phyloP scores from a whole-genome alignment of 2,329 filamentous ascomycete genomes.

The Cordyceps pruinosa region DNA sequence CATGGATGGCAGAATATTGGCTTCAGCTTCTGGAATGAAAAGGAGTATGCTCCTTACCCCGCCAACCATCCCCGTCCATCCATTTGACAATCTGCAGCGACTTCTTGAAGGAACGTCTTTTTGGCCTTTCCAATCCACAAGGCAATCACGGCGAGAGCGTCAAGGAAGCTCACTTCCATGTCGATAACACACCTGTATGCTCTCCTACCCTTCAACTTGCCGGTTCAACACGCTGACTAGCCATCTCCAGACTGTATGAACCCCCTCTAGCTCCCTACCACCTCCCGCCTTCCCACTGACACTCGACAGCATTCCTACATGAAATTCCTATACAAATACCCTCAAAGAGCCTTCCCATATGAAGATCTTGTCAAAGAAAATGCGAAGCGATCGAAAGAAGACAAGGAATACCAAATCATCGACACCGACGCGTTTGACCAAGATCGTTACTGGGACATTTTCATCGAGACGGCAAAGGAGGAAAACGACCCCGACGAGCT shows the following conservation, averaged over 20 bases:
- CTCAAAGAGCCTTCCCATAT: slow-evolving; percentile 87
- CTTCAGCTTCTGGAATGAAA: slow-evolving; percentile 96
- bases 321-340: slow-evolving; percentile 98
- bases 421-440: slow-evolving; percentile 87
- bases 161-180: slow-evolving; percentile 93
- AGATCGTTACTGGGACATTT: slow-evolving; percentile 91
- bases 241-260: slow-evolving; percentile 37
- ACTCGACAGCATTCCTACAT: slow-evolving; percentile 80
- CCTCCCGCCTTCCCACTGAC: slow-evolving; percentile 18
- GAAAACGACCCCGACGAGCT: slow-evolving; percentile 86
- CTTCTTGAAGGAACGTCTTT: slow-evolving; percentile 90
- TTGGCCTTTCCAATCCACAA: slow-evolving; percentile 91
- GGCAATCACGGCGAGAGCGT: slow-evolving; percentile 96
- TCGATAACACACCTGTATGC: slow-evolving; percentile 79
- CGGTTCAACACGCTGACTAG: slow-evolving; percentile 20
- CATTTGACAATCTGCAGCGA: slow-evolving; percentile 53
- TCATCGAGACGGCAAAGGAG: slow-evolving; percentile 94
- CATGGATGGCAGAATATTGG: slow-evolving; percentile 89
- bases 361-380: slow-evolving; percentile 82
- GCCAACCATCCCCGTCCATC: not conserved
- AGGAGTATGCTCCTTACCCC: slow-evolving; percentile 59
- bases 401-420: slow-evolving; percentile 84
- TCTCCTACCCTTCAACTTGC: not conserved
- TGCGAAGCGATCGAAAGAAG: slow-evolving; percentile 64
- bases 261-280: slow-evolving; percentile 4